phyloP scores from a whole-genome alignment of 352 stramenopile species.

The Pythium rishiriense region DNA sequence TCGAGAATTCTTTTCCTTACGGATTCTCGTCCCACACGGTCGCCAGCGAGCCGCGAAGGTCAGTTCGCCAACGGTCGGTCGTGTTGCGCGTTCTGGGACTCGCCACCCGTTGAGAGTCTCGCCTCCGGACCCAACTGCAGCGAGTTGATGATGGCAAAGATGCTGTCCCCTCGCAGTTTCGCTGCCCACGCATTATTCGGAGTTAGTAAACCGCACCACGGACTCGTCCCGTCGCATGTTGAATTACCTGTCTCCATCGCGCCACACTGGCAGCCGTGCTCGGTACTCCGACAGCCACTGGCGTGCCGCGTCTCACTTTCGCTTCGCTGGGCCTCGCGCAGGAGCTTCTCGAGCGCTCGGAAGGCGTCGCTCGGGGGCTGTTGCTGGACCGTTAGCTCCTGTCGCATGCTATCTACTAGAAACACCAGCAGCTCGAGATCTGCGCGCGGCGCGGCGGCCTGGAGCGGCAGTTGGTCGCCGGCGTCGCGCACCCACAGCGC shows the following conservation, averaged over 20 bases:
- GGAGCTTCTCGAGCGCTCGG: neutral
- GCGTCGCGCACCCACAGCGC: conserved; percentile 16
- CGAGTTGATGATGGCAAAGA: neutral
- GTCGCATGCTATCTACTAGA: conserved; percentile 5
- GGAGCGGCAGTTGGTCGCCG: conserved; percentile 2
- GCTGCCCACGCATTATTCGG: too few relatives aligned
- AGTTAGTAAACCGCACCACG: too few relatives aligned
- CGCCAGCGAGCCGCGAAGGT: too few relatives aligned
- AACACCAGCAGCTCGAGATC: neutral
- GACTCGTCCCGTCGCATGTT: too few relatives aligned
- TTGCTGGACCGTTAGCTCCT: neutral
- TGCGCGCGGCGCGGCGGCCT: neutral
- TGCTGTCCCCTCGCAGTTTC: neutral
- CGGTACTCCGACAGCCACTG: neutral
- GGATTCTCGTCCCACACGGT: too few relatives aligned
- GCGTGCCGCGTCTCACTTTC: neutral
- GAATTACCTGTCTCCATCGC: neutral
- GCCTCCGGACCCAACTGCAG: neutral
- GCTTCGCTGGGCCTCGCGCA: neutral
- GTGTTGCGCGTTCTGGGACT: too few relatives aligned
- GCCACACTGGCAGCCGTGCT: too few relatives aligned
- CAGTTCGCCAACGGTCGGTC: too few relatives aligned
- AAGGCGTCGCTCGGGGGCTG: neutral
- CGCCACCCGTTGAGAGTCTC: too few relatives aligned
- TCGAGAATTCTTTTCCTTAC: too few relatives aligned